Conservation (phyloP, 169 alveolate species). For the Eimeria maxima region DNA sequence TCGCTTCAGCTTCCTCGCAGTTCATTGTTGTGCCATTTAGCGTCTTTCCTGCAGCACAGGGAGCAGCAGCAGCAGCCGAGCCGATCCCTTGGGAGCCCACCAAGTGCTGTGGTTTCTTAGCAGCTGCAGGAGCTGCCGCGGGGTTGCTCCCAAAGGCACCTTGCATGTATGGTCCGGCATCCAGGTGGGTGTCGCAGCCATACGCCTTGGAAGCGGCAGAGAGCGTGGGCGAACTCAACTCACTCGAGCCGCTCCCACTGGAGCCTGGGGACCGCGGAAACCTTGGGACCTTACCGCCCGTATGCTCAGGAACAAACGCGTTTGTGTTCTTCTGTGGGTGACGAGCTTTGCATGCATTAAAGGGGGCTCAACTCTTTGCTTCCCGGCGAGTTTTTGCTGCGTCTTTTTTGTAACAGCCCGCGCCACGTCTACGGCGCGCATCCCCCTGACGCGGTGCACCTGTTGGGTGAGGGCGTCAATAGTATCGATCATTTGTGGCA, state of each 20-base stretch:
- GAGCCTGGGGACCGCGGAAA: conserved; percentile 71
- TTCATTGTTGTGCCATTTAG: conserved; percentile 77
- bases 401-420: conserved; percentile 41
- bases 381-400: conserved; percentile 74
- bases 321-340: conserved; percentile 69
- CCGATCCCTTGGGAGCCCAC: conserved; percentile 81
- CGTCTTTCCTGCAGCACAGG: conserved; percentile 79
- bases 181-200: conserved; percentile 63
- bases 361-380: conserved; percentile 64
- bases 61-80: conserved; percentile 82
- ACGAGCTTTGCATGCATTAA: conserved; percentile 15
- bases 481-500: conserved; percentile 60
- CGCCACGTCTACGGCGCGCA: conserved; percentile 55
- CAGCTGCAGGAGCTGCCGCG: conserved; percentile 81
- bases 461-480: conserved; percentile 66
- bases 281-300: conserved; percentile 56
- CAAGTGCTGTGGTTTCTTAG: conserved; percentile 74
- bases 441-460: conserved; percentile 78
- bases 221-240: conserved; percentile 67
- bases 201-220: conserved; percentile 73
- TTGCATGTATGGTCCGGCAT: conserved; percentile 75
- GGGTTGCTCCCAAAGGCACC: conserved; percentile 79
- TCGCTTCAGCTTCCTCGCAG: conserved; percentile 80
- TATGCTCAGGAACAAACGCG: conserved; percentile 63
- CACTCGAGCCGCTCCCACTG: conserved; percentile 68